phyloP scores from a whole-genome alignment of 768 basidiomycete genomes.

The Phanerochaete sordida region DNA sequence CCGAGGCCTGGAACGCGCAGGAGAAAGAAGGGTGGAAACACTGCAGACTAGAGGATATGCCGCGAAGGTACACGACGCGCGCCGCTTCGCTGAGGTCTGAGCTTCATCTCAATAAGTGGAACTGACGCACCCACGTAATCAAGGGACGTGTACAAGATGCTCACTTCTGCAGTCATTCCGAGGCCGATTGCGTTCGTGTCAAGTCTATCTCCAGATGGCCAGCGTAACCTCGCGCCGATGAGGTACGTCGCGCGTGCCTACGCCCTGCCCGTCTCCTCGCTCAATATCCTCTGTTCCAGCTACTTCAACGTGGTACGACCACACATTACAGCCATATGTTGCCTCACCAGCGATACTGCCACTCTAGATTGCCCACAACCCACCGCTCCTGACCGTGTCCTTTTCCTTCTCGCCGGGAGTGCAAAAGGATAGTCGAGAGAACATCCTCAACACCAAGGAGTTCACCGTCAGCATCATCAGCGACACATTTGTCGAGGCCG shows the following conservation, averaged over 20 bases:
- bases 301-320: not conserved
- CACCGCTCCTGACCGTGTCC: constrained; percentile 63
- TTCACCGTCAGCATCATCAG: constrained; percentile 76
- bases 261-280: not conserved
- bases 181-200: constrained; percentile 71
- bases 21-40: constrained; percentile 3
- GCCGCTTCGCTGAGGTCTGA: too few species aligned
- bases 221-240: constrained; percentile 63
- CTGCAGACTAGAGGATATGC: not conserved
- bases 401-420: constrained; percentile 44
- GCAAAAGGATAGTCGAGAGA: constrained; percentile 61
- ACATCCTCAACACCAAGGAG: constrained; percentile 60
- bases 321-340: not conserved
- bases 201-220: constrained; percentile 45
- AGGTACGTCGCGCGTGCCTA: constrained; percentile 28
- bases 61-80: too few species aligned
- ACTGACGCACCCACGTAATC: not conserved
- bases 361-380: constrained; percentile 58
- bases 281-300: not conserved
- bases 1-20: not conserved
- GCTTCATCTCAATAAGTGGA: not conserved
- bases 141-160: constrained; percentile 36
- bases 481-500: constrained; percentile 57
- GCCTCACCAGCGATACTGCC: not conserved
- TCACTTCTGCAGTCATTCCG: constrained; percentile 60